Evolutionary conservation across 345 rosid species (phyloP), one percentile per base, ranked within the genome.

Genomic region (Gossypium herbaceum): DNA sequence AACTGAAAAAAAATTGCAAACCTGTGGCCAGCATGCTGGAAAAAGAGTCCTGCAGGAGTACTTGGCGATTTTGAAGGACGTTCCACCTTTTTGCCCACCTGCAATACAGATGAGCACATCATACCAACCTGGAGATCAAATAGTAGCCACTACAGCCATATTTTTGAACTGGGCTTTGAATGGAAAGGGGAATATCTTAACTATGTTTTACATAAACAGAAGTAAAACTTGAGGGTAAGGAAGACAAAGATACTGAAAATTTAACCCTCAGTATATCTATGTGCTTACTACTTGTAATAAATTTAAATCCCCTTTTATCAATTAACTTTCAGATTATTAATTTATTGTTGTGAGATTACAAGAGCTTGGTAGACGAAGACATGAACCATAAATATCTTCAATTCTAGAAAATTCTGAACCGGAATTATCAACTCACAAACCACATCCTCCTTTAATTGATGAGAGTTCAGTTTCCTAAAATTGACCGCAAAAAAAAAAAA

Each of bases 21-120:
- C 93, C 91, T 89, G 85, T 89, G 93, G 68, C 94, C 91, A 74
- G 90, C 91, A 80, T 90, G 94, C 81, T 86, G 94, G 84, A 90
- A 88, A 76, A 90, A 85, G 78, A 88, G 82, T 70, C 94, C 91
- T n/a, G 83, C 79, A 73, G 94, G 91, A 81, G 75, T 44, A 76
- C 43, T 77, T 57, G 85, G 76, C 50, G 78, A 55, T 68, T 79
- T 85, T 48, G 83, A 51, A 63, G 79, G 78, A 39, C 79, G 78
- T 13, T 80, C 90, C 0, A 73, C 75, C 74, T 79, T 82, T 77
- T 85, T 89, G 55, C 87, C 88, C 20, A 89, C 86, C 91, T 89
- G 84, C 58, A 73, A 74, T 17, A 48, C 1, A 13, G 45, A 52
- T 4, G 15, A 29, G 60, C 17, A 29, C 10, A 16, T 51, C 52